Evolutionary conservation across 805 yeast species (phyloP).

Genomic region (Lachancea sp.): DNA sequence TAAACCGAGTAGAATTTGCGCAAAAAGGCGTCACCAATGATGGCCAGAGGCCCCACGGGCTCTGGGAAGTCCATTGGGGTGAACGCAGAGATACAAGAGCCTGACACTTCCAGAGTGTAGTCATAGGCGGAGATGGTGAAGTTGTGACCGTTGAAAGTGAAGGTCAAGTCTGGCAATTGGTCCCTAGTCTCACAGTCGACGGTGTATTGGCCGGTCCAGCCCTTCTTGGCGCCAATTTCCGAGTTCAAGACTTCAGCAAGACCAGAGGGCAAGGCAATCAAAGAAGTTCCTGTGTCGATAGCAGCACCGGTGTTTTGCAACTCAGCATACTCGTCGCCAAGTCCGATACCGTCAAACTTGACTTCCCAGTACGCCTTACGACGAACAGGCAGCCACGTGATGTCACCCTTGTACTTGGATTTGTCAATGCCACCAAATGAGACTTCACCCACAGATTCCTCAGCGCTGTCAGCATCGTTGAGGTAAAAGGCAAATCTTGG

Average conservation of each 20-base stretch:
- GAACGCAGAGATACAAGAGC: slow-evolving; percentile 93
- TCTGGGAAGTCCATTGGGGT: slow-evolving; percentile 97
- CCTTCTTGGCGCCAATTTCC: slow-evolving; percentile 94
- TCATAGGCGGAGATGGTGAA: slow-evolving; percentile 86
- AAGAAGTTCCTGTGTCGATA: slow-evolving; percentile 96
- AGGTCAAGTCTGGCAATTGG: slow-evolving; percentile 82
- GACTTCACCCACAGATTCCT: slow-evolving; percentile 74
- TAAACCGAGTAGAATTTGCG: slow-evolving; percentile 92
- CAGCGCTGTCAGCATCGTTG: slow-evolving; percentile 66
- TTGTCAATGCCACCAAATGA: slow-evolving; percentile 93
- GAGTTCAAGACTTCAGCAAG: slow-evolving; percentile 92
- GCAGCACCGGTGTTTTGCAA: slow-evolving; percentile 88
- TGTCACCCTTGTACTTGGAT: slow-evolving; percentile 67
- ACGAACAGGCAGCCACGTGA: slow-evolving; percentile 95
- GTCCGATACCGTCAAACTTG: slow-evolving; percentile 77
- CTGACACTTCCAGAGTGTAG: slow-evolving; percentile 89
- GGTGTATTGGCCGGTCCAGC: slow-evolving; percentile 96
- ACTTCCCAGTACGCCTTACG: slow-evolving; percentile 99
- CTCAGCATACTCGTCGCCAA: slow-evolving; percentile 87
- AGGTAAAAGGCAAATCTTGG: slow-evolving; percentile 85
- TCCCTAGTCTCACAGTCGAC: slow-evolving; percentile 86
- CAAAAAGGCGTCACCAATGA: slow-evolving; percentile 95
- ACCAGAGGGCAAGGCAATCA: slow-evolving; percentile 90
- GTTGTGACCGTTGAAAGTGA: slow-evolving; percentile 83
- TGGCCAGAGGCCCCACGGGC: slow-evolving; percentile 94